Conservation (phyloP, 305 asterid genomes). For the Fraxinus paxiana region DNA sequence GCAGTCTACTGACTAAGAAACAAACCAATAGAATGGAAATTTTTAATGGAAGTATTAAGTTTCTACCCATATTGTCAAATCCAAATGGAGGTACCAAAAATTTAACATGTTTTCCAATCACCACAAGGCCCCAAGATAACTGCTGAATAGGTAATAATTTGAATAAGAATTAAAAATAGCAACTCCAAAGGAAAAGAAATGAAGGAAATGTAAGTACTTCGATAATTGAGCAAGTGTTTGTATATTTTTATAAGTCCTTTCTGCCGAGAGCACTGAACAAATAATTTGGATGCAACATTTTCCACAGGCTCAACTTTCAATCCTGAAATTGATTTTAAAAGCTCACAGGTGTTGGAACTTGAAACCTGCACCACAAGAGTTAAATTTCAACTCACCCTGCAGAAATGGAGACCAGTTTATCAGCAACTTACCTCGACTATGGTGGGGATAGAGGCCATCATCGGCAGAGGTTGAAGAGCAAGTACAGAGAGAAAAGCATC, state of each 20-base stretch:
- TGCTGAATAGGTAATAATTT: not conserved
- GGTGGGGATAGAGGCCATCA: slow-evolving; percentile 76
- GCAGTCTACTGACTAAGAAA: not conserved
- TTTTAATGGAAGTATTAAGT: not conserved
- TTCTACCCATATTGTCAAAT: not conserved
- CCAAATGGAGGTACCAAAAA: not conserved
- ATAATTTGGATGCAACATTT: slow-evolving; percentile 82
- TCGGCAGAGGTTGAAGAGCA: slow-evolving; percentile 89
- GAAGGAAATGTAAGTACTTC: slow-evolving; percentile 51
- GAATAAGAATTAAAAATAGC: not conserved
- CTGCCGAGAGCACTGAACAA: slow-evolving; percentile 97
- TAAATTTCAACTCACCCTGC: slow-evolving; percentile 7
- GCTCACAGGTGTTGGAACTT: slow-evolving; percentile 79
- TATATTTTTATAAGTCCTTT: slow-evolving; percentile 93
- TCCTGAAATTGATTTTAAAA: slow-evolving; percentile 81
- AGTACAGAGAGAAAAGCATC: slow-evolving; percentile 94
- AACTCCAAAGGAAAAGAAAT: slow-evolving; percentile 2
- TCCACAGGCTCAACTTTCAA: slow-evolving; percentile 87
- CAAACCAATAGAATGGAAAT: not conserved
- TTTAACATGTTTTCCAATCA: slow-evolving; percentile 2
- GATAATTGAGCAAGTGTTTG: slow-evolving; percentile 89
- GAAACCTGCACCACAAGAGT: slow-evolving; percentile 61
- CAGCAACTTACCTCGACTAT: slow-evolving; percentile 71
- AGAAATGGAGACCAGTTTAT: slow-evolving; percentile 7
- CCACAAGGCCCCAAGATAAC: not conserved